Conservation (phyloP, 148 eudicot genomes). For the Chenopodium formosanum region DNA sequence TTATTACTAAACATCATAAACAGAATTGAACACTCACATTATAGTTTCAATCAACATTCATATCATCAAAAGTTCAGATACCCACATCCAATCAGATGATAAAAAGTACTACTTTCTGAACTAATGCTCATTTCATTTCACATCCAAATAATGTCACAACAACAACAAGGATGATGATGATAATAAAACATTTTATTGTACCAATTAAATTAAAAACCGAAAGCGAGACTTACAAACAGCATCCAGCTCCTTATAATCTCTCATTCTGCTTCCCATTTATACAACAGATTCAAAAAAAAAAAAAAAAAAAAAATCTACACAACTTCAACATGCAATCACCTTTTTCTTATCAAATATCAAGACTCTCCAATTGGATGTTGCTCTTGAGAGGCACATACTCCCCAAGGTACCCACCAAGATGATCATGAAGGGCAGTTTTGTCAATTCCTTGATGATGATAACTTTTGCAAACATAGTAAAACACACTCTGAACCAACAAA, state of each 20-base stretch:
- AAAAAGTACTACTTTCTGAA: not conserved
- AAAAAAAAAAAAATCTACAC: not conserved
- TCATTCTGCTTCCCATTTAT: constrained; percentile 3
- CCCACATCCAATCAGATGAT: not conserved
- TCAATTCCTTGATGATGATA: constrained; percentile 85
- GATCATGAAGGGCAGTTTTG: constrained; percentile 79
- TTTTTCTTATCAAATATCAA: constrained; percentile 37
- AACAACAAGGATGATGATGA: not conserved
- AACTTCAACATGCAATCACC: not conserved
- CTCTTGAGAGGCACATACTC: constrained; percentile 98
- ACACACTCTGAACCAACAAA: constrained; percentile 88
- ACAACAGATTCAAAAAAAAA: constrained; percentile 16
- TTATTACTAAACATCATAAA: not conserved
- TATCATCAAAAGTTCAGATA: not conserved
- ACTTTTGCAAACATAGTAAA: constrained; percentile 96
- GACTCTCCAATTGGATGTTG: constrained; percentile 83
- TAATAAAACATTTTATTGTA: not conserved
- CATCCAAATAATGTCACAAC: not conserved
- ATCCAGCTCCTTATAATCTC: constrained; percentile 1
- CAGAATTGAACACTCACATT: not conserved
- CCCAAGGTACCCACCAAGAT: constrained; percentile 93
- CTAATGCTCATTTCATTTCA: constrained; percentile 2
- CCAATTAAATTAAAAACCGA: not conserved
- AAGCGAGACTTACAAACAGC: constrained; percentile 17
- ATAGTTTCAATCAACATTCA: no score